phyloP scores from a whole-genome alignment of 495 filamentous ascomycete species.

The Lichina pygmaea region DNA sequence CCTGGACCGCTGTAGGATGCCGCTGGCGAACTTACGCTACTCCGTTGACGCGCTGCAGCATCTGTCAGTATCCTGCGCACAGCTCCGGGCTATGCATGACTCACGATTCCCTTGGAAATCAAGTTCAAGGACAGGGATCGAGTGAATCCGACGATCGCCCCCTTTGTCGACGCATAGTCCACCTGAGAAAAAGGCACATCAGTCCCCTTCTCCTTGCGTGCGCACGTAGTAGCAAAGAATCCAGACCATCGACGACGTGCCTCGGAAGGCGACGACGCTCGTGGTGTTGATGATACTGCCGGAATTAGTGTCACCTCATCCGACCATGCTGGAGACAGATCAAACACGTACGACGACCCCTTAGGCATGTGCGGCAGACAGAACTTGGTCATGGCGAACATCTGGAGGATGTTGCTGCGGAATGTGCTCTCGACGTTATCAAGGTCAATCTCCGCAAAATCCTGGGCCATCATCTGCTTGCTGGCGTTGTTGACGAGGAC shows the following conservation, averaged over 20 bases:
- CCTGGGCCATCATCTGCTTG: constrained; percentile 23
- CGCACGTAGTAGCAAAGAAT: not conserved
- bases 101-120: constrained; percentile 24
- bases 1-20: not conserved
- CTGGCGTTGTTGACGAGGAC: constrained; percentile 36
- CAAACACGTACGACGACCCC: constrained; percentile 15
- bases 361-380: constrained; percentile 26
- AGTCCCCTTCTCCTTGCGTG: constrained; percentile 3
- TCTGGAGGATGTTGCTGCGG: constrained; percentile 29
- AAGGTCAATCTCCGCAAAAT: constrained; percentile 24
- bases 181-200: not conserved
- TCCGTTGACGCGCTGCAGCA: constrained; percentile 22
- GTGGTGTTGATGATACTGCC: constrained; percentile 34
- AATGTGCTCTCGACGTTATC: constrained; percentile 24
- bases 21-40: constrained; percentile 21
- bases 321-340: not conserved
- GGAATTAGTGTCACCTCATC: not conserved
- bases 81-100: not conserved
- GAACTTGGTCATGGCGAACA: constrained; percentile 35
- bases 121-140: constrained; percentile 25
- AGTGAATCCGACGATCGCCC: constrained; percentile 32
- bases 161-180: constrained; percentile 36
- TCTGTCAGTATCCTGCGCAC: not conserved
- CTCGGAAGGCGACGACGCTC: constrained; percentile 25
- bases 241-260: constrained; percentile 20